Evolutionary conservation across 179 eudicot genomes (phyloP), one percentile per base, ranked within the genome.

Genomic region (Silene noctiflora): DNA sequence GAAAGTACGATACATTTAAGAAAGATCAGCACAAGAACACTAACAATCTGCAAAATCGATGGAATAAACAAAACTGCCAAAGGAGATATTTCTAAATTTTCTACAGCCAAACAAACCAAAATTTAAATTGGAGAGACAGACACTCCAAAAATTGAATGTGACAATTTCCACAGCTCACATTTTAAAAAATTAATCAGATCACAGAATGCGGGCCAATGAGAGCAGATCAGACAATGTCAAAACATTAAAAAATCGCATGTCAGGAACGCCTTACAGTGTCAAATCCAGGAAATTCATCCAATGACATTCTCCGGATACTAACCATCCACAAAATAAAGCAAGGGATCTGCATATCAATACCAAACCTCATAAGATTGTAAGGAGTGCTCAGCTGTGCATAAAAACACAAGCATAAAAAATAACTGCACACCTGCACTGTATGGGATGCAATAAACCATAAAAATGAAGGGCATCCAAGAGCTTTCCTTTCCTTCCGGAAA

Each of bases 231-330:
- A 19, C 58, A 65, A 24, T 31, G 56, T 9, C 63, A 53, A 67
- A n/a, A 20, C 12, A 19, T 19, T 20, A 21, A 56, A 12, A 46
- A 19, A 19, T 24, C 48, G 48, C 73, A 68, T 2, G 39, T 60
- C 29, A 75, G 17, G 17, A 75, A 56, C 39, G 76, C n/a, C 96
- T 88, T 89, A 94, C 98, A 81, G 81, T 75, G 72, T 94, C 98
- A 86, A 94, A 94, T 33, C 97, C 98, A n/a, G 90, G 78, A 83
- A 92, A 91, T 68, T 88, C 87, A 83, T 81, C 88, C 77, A 94
- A 79, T 46, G 98, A 85, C 97, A 94, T 94, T 72, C 81, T 86
- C 29, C 97, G 87, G 22, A 92, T 74, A 73, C 81, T 89, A 75
- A 88, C 75, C 87, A 92, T 84, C 89, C 88, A 83, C 85, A 92